A percentile compares a stretch with the other conserved stretches of the same genome.
phyloP scores from a whole-genome alignment of 495 filamentous ascomycete genomes.

The Antarctomyces pellizariae region DNA sequence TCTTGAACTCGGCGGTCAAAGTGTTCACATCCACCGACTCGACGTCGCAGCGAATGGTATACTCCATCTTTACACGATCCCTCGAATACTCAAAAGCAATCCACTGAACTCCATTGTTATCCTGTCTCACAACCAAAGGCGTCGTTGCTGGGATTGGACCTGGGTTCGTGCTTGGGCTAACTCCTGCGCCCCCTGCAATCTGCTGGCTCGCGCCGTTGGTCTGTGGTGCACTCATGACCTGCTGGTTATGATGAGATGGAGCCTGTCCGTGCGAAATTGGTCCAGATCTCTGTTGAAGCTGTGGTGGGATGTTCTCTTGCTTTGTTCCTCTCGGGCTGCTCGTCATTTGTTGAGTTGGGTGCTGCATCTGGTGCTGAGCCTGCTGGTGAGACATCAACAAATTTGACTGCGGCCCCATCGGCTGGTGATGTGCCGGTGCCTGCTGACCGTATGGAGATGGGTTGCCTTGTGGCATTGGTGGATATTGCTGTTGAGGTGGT shows the following conservation, averaged over 20 bases:
- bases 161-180: conserved; percentile 81
- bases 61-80: conserved; percentile 97
- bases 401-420: conserved; percentile 32
- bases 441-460: conserved; percentile 61
- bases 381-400: conserved; percentile 49
- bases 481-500: conserved; percentile 35
- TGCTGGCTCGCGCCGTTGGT: no score
- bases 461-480: conserved; percentile 35
- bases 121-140: conserved; percentile 80
- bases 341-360: conserved; percentile 27
- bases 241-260: conserved; percentile 21
- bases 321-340: conserved; percentile 39
- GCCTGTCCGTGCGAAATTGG: no score
- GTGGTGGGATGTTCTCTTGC: conserved; percentile 30
- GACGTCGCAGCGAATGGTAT: conserved; percentile 93
- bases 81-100: conserved; percentile 97
- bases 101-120: conserved; percentile 95
- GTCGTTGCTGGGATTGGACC: conserved; percentile 97
- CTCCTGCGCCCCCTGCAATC: conserved; percentile 21
- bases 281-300: conserved; percentile 33
- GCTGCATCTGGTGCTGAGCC: conserved; percentile 29
- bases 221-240: conserved; percentile 31
- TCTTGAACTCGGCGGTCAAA: conserved; percentile 73
- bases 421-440: conserved; percentile 39
- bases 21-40: conserved; percentile 85